Evolutionary conservation across 2,329 filamentous ascomycete genomes (phyloP).

Genomic region (Trichoderma sp.): DNA sequence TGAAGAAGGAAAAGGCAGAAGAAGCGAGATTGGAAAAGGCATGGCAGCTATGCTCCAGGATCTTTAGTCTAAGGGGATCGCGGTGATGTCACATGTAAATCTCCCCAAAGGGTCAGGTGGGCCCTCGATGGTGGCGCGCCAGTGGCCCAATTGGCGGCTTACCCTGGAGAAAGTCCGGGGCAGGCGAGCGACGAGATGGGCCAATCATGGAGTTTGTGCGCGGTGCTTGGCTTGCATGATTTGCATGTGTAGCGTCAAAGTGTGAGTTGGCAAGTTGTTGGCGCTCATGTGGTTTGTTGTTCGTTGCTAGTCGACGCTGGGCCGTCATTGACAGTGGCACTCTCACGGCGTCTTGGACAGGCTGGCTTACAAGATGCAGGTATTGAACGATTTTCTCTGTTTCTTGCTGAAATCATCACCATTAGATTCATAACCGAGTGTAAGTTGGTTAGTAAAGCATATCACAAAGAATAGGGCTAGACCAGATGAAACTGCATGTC

Average conservation of each 20-base stretch:
- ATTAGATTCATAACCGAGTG: neutral
- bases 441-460: neutral
- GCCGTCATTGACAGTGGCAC: neutral
- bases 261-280: neutral
- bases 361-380: neutral
- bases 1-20: neutral
- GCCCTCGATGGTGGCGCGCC: neutral
- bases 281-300: neutral
- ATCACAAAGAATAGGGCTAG: neutral
- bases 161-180: conserved; percentile 12
- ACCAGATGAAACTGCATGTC: neutral
- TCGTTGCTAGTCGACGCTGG: neutral
- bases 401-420: neutral
- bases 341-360: neutral
- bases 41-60: conserved; percentile 9
- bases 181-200: neutral
- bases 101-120: conserved; percentile 19
- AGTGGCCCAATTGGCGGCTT: neutral
- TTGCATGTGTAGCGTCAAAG: neutral
- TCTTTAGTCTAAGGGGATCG: conserved; percentile 7
- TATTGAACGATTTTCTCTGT: neutral
- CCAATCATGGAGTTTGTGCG: neutral
- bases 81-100: conserved; percentile 26
- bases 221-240: neutral
- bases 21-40: conserved; percentile 11